Conservation (phyloP, 2,329 filamentous ascomycete species). For the Cercospora zeae-maydis region DNA sequence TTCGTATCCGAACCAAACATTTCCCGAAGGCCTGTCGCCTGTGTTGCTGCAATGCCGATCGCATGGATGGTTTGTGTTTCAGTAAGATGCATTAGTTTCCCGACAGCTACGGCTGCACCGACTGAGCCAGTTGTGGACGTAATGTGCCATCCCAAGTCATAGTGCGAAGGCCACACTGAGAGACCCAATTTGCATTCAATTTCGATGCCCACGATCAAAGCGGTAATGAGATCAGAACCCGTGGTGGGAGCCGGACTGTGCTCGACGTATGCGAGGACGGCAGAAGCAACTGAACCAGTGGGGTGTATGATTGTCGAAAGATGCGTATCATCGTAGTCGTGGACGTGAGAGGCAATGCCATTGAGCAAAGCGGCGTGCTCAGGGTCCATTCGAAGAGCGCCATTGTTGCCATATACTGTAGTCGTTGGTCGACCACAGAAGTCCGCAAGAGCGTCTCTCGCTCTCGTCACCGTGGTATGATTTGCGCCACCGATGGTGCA, state of each 20-base stretch:
- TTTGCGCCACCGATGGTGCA: constrained; percentile 52
- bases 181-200: constrained; percentile 52
- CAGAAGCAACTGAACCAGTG: constrained; percentile 50
- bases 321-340: constrained; percentile 58
- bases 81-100: constrained; percentile 46
- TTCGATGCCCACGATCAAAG: constrained; percentile 53
- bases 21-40: constrained; percentile 53
- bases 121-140: constrained; percentile 52
- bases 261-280: constrained; percentile 49
- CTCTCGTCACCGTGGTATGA: constrained; percentile 45
- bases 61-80: constrained; percentile 46
- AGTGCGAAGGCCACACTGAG: constrained; percentile 53
- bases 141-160: constrained; percentile 57
- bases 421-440: constrained; percentile 42
- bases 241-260: constrained; percentile 38
- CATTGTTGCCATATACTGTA: constrained; percentile 33
- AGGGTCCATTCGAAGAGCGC: constrained; percentile 41
- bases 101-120: constrained; percentile 52
- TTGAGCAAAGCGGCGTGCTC: constrained; percentile 53
- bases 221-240: constrained; percentile 50
- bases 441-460: constrained; percentile 36
- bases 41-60: constrained; percentile 53
- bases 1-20: constrained; percentile 57
- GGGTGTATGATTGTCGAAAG: constrained; percentile 56
- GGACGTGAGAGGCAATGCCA: constrained; percentile 54